Evolutionary conservation across 2,329 filamentous ascomycete species (phyloP).

Genomic region (Acarospora socialis): DNA sequence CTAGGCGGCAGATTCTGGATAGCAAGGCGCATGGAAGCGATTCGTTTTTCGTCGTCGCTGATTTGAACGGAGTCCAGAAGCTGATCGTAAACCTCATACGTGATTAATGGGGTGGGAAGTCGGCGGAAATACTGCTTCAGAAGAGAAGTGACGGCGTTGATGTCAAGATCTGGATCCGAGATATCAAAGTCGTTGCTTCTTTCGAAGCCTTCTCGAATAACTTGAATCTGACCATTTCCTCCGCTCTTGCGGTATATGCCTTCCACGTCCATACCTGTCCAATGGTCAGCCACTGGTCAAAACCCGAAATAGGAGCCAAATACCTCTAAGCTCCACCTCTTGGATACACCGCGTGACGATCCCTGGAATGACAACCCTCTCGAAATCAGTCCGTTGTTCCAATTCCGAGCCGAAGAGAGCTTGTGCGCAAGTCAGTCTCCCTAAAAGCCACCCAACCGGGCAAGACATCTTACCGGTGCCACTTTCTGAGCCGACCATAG

Average conservation of each 20-base stretch:
- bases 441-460: conserved; percentile 4
- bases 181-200: conserved; percentile 77
- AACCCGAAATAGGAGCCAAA: conserved; percentile 8
- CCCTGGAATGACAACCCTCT: conserved; percentile 75
- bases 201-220: conserved; percentile 84
- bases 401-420: conserved; percentile 82
- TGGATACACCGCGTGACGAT: conserved; percentile 91
- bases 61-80: conserved; percentile 55
- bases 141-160: conserved; percentile 88
- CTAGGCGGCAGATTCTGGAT: conserved; percentile 67
- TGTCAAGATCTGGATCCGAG: conserved; percentile 83
- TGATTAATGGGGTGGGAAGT: conserved; percentile 75
- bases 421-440: conserved; percentile 13
- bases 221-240: conserved; percentile 78
- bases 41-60: conserved; percentile 50
- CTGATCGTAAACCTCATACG: conserved; percentile 81
- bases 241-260: conserved; percentile 97
- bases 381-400: conserved; percentile 68
- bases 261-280: conserved; percentile 70
- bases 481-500: conserved; percentile 24
- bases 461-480: conserved; percentile 23
- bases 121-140: conserved; percentile 97
- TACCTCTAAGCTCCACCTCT: conserved; percentile 81
- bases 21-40: conserved; percentile 55
- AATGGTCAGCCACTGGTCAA: not conserved